phyloP scores from a whole-genome alignment of 2,329 filamentous ascomycete genomes.

The Colletotrichum aenigma region DNA sequence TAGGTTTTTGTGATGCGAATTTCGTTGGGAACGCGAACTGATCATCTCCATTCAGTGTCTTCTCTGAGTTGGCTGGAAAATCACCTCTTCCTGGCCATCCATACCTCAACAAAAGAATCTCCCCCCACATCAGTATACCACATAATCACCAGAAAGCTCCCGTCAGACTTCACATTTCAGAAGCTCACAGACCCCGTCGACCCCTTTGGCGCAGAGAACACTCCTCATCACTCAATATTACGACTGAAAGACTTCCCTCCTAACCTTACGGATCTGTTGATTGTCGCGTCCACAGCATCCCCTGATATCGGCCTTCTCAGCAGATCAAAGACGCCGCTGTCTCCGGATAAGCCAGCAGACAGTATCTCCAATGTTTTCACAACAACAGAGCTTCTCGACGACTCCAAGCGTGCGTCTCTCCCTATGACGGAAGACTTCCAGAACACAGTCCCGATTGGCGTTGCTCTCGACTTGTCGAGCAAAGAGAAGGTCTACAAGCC shows the following conservation, averaged over 20 bases:
- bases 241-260: conserved; percentile 83
- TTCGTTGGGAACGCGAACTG: conserved; percentile 23
- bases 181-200: conserved; percentile 77
- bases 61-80: conserved; percentile 90
- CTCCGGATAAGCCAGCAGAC: conserved; percentile 62
- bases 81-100: conserved; percentile 79
- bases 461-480: conserved; percentile 82
- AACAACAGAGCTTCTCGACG: conserved; percentile 73
- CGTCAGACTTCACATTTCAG: conserved; percentile 70
- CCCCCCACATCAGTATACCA: conserved; percentile 75
- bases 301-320: conserved; percentile 81
- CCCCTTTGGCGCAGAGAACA: conserved; percentile 68
- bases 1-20: conserved; percentile 43
- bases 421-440: conserved; percentile 70
- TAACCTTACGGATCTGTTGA: conserved; percentile 78
- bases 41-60: conserved; percentile 70
- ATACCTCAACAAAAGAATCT: conserved; percentile 68
- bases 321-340: conserved; percentile 71
- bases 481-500: conserved; percentile 80
- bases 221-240: conserved; percentile 78
- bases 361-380: conserved; percentile 73
- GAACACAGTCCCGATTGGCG: conserved; percentile 80
- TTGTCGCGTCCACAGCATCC: conserved; percentile 81
- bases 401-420: conserved; percentile 75
- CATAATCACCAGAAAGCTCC: conserved; percentile 72